Conservation (phyloP, 140 eudicot species). For the Ambrosia hybrid region DNA sequence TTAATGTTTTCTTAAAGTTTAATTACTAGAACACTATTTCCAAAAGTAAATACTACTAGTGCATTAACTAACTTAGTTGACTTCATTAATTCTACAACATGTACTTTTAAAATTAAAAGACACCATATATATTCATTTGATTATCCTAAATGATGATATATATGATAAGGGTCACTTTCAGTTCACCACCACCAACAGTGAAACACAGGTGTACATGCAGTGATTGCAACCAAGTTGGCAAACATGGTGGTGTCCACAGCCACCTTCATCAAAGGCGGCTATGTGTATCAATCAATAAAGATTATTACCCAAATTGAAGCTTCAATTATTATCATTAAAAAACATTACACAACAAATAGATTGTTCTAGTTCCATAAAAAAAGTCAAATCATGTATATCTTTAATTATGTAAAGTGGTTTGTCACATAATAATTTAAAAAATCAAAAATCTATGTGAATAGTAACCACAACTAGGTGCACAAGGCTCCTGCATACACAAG, state of each 20-base stretch:
- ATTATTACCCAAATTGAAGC: neutral
- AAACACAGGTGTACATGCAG: slow-evolving; percentile 18
- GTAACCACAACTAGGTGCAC: too few relatives aligned
- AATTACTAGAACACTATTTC: neutral
- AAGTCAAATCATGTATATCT: too few relatives aligned
- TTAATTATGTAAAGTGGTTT: too few relatives aligned
- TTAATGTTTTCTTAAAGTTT: neutral
- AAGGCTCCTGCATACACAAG: too few relatives aligned
- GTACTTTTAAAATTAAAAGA: slow-evolving; percentile 1
- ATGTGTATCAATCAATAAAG: neutral
- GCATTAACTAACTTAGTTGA: neutral
- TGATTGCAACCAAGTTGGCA: slow-evolving; percentile 2
- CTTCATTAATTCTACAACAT: neutral
- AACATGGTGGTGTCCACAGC: neutral
- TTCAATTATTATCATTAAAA: neutral
- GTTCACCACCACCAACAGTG: slow-evolving; percentile 4
- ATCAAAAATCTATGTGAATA: too few relatives aligned
- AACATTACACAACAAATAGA: neutral
- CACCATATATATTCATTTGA: slow-evolving; percentile 3
- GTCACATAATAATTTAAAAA: too few relatives aligned
- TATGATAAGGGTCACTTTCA: neutral
- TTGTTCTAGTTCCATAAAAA: too few relatives aligned
- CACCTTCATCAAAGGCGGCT: neutral
- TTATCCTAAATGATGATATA: slow-evolving; percentile 14
- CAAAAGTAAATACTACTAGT: neutral